A percentile compares a stretch with the other conserved stretches of the same genome.
Conservation (phyloP, 306 rosid species). For the Luffa aegyptiaca region DNA sequence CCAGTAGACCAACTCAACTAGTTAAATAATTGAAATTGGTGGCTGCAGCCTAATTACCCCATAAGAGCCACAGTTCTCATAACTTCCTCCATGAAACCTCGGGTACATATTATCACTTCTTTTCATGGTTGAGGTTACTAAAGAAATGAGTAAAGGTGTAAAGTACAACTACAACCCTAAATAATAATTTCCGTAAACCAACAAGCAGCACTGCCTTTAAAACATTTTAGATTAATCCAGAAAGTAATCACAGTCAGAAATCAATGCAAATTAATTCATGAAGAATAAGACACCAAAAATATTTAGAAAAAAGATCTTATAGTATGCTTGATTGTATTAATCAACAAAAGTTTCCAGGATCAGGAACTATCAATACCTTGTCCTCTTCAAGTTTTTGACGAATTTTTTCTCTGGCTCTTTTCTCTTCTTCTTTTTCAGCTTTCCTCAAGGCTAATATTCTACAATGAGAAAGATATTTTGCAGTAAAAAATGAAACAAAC, state of each 20-base stretch:
- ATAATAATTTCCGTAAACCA: background rate
- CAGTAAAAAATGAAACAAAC: background rate
- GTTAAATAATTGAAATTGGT: background rate
- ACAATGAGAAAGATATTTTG: slow-evolving; percentile 10
- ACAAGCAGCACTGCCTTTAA: background rate
- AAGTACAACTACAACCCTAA: background rate
- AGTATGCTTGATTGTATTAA: background rate
- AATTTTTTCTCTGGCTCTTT: slow-evolving; percentile 87
- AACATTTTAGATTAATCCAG: background rate
- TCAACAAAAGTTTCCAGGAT: background rate
- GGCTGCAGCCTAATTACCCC: background rate
- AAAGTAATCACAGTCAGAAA: background rate
- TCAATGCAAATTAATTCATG: background rate
- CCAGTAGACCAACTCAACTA: background rate
- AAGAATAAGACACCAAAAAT: background rate
- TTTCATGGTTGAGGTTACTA: background rate
- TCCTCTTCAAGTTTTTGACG: slow-evolving; percentile 92
- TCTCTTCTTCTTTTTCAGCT: slow-evolving; percentile 99
- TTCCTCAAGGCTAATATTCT: slow-evolving; percentile 81
- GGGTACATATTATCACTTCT: background rate
- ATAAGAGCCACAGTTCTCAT: background rate
- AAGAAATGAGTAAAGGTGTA: background rate
- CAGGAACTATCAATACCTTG: slow-evolving; percentile 36
- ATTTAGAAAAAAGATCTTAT: background rate
- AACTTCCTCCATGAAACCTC: background rate